Evolutionary conservation across 305 asterid species (phyloP), one percentile per base, ranked within the genome.

Genomic region (Andrographis paniculata): DNA sequence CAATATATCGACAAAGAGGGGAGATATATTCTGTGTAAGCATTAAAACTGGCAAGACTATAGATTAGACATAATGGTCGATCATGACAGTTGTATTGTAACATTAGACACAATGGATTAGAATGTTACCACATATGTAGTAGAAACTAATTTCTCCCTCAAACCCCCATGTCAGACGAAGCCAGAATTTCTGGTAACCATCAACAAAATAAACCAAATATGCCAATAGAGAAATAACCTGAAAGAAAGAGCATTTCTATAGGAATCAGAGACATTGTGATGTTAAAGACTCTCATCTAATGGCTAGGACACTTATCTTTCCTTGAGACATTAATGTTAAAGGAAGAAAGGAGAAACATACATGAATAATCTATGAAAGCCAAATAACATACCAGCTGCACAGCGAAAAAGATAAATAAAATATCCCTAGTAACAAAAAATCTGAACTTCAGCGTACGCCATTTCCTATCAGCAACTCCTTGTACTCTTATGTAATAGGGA

Each of bases 391-490:
- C 98, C 77, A 82, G 70, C 66, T 89, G 96, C 54, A 85, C 93
- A 9, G 93, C 66, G 45, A 89, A 66, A 64, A 85, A 89, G 74
- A 89, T 89, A 67, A 80, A 89, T 43, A 89, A 60, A 63, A 85
- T 86, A 68, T 86, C 98, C 60, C 98, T 78, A 1, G 98, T 89
- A 70, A 89, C 98, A 52, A 89, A 89, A 68, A 89, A 89, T n/a
- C 96, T 91, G 56, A 89, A 89, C 82, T 89, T 89, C 72, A 86
- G 33, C 6, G 92, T 82, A 67, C 96, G 69, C 98, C 96, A 89
- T 72, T 78, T 86, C 63, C 88, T 74, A 69, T 89, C 94, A 62
- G 94, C 93, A 67, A 76, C 37, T 11, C 60, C 88, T 41, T 86
- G 98, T 51, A 89, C 94, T 78, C 95, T 70, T 62, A 89, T 61